A percentile compares a stretch with the other conserved stretches of the same genome.
Conservation (phyloP, 805 yeast species). For the Candida pini region DNA sequence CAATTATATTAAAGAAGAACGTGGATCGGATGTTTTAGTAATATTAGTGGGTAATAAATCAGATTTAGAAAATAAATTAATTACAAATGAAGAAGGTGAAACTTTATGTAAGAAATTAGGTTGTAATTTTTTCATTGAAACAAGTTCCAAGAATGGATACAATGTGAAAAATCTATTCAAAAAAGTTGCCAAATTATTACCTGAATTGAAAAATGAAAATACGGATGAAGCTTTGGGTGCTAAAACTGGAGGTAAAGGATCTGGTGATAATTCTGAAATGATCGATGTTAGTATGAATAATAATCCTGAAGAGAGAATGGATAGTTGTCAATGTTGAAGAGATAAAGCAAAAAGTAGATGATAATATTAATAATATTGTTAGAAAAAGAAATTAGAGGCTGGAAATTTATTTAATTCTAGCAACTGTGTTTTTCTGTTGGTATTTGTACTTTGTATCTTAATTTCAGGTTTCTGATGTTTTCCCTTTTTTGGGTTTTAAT, state of each 20-base stretch:
- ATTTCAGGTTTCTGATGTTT: too few relatives aligned
- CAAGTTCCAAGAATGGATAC: conserved; percentile 91
- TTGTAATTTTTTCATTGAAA: conserved; percentile 81
- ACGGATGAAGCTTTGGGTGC: conserved; percentile 16
- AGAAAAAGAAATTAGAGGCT: too few relatives aligned
- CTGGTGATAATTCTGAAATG: conserved; percentile 31
- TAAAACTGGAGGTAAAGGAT: conserved; percentile 14
- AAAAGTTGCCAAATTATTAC: conserved; percentile 84
- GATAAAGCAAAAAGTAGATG: too few relatives aligned
- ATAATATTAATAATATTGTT: too few relatives aligned
- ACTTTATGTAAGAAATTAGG: conserved; percentile 63
- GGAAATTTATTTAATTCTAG: too few relatives aligned
- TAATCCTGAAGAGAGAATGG: conserved; percentile 26
- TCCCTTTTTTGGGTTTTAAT: too few relatives aligned
- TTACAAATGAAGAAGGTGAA: conserved; percentile 80
- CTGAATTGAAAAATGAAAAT: conserved; percentile 52
- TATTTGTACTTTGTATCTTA: too few relatives aligned
- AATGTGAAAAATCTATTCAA: conserved; percentile 88
- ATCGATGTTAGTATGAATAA: conserved; percentile 38
- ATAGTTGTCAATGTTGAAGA: conserved; percentile 35
- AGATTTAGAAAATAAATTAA: conserved; percentile 82
- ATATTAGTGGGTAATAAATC: conserved; percentile 90
- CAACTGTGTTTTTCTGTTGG: too few relatives aligned
- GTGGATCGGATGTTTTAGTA: conserved; percentile 83
- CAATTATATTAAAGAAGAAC: conserved; percentile 87